Base-by-base conservation (phyloP, 2,329 filamentous ascomycete species). In the Alternaria sp. region DNA sequence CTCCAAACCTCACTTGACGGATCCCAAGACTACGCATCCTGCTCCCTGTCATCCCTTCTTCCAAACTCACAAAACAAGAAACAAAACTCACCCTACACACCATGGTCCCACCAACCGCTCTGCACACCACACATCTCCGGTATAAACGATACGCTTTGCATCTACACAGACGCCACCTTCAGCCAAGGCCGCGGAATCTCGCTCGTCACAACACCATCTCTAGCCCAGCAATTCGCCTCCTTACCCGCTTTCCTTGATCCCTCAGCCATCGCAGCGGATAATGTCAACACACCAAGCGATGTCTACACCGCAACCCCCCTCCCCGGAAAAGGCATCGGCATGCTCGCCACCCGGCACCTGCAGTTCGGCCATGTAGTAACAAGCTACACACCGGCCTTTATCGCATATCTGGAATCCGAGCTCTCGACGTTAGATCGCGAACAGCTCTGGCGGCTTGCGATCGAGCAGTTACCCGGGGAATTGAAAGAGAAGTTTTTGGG, bases 101-200 rank as follows among this genome's bases (percentile, higher is more conserved):
- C 69, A 15, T 79, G 77, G 77, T 67, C 76, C 1, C 65, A 74
- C 43, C 49, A 61, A 17, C 75, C 74, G 21, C 44, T 69, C 7
- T 80, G 77, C 56, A 79, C 74, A 2, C 25, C 60, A 3, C 12
- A 62, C 2, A 66, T 78, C 15, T 44, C 63, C 25, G 66, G 58
- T 40, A 57, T 78, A 25, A 67, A 70, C 9, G 64, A 61, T n/a
- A 66, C 67, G 6, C 71, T 80, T 1, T 80, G 77, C 49, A 64
- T 76, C 4, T 80, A 77, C 60, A 79, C 76, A 11, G 67, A 66
- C 43, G 51, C 63, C 1, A 67, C 71, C 1, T 78, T 78, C 32
- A 67, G 62, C 32, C 46, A 67, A n/a, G 72, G 71, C 8, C 70
- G 76, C 1, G 77, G 77, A 3, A 78, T 79, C 4, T 76, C 77